Evolutionary conservation across 768 basidiomycete species (phyloP), one percentile per base, ranked within the genome.

Genomic region (Suillus sp.): DNA sequence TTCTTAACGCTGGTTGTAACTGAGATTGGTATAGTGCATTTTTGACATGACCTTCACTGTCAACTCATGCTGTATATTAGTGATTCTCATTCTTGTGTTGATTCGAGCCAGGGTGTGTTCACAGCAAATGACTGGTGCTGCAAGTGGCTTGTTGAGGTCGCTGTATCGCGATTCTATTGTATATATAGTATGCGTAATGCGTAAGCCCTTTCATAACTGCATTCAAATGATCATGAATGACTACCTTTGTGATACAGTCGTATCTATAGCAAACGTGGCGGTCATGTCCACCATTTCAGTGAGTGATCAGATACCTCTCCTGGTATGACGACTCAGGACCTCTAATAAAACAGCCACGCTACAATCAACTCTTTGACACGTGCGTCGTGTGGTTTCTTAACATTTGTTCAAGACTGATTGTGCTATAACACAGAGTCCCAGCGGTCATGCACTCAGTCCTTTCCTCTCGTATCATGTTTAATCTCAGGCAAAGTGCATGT

Each of bases 381-480:
- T 63, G 14, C 13, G 40, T 20, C 20, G 25, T 16, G 6, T 38
- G n/a, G 32, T 35, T 22, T 7, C 22, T 55, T 37, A 16, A 38
- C 8, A 14, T 56, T 13, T 38, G 20, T n/a, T 4, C 45, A 5
- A 10, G 34, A 22, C 40, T 42, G 18, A 25, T 30, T 51, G 30
- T 25, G 45, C 59, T 8, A 8, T 54, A 35, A 13, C 34, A 14
- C 40, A 59, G 62, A 20, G 37, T 63, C 55, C 62, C 56, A 1
- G 25, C 43, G 20, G 20, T 60, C 37, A 47, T 63, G 45, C 45
- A 63, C 27, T 43, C 55, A 13, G 62, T 63, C 13, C 40, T 59
- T 58, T 25, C 57, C 10, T 60, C 57, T 0, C 62, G 58, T 27
- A 63, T 60, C 47, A 63, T 63, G 62, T 63, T 60, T 22, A 53